These are phyloP conservation scores for Circinella minor DNA, from an alignment of 371 early-diverging fungal genomes.

Conservation along the genomic window DNA sequence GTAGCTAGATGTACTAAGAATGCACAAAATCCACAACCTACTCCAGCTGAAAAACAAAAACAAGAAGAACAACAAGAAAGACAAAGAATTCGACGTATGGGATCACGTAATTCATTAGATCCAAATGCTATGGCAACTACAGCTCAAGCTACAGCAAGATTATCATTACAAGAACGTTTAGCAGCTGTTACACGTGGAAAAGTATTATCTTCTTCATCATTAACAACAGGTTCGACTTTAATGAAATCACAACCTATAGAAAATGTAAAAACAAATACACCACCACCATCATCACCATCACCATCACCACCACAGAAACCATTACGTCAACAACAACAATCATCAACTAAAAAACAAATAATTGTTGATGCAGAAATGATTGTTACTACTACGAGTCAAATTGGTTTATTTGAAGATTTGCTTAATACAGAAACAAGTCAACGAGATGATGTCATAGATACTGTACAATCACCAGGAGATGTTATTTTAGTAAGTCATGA, in stretches of 20 bases:
- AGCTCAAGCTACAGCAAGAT: conserved; percentile 44
- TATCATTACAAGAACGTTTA: conserved; percentile 49
- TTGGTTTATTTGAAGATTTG: conserved; percentile 27
- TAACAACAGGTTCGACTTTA: background rate
- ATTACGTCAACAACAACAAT: background rate
- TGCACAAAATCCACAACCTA: conserved; percentile 42
- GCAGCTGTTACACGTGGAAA: conserved; percentile 41
- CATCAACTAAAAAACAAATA: background rate
- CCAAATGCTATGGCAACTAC: conserved; percentile 35
- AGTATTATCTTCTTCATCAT: too few species aligned
- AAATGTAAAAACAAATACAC: background rate
- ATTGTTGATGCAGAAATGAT: conserved; percentile 12
- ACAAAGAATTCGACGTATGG: conserved; percentile 22
- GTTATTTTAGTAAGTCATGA: conserved; percentile 24
- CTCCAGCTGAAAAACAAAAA: conserved; percentile 4
- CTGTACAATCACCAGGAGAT: conserved; percentile 21
- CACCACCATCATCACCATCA: background rate
- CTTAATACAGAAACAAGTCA: conserved; percentile 19
- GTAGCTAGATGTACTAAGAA: conserved; percentile 70
- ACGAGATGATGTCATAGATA: conserved; percentile 20
- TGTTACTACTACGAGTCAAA: conserved; percentile 15
- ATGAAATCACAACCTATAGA: conserved; percentile 6
- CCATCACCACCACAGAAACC: too few species aligned
- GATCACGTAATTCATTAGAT: conserved; percentile 31
- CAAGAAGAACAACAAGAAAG: conserved; percentile 17